Percentiles rank a stretch among this genome's conserved stretches.
Evolutionary conservation across 208 protist genomes (phyloP).

Genomic region (Acanthamoeba sp.): DNA sequence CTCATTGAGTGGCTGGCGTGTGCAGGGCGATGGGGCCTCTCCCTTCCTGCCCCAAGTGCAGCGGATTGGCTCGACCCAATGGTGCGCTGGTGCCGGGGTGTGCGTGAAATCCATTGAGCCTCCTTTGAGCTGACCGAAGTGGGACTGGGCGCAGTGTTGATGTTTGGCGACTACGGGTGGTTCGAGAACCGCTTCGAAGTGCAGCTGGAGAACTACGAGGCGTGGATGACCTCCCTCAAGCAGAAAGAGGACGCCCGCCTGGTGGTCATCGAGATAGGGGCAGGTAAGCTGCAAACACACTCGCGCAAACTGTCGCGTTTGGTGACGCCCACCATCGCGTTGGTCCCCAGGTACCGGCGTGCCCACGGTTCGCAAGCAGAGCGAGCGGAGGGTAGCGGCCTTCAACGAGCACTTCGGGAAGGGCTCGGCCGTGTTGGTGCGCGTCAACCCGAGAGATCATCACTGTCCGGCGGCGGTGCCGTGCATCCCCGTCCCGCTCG

Average conservation of each 20-base stretch:
- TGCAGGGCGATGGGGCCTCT: background rate
- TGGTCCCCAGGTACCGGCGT: background rate
- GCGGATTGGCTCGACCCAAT: background rate
- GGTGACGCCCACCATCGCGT: too few species aligned
- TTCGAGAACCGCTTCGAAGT: background rate
- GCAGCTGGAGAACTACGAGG: background rate
- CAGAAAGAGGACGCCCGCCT: background rate
- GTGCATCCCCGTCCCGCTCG: background rate
- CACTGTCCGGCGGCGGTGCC: background rate
- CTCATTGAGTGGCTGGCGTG: too few species aligned
- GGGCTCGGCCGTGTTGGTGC: background rate
- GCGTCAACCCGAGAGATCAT: background rate
- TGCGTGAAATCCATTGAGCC: too few species aligned
- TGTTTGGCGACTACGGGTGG: slow-evolving; percentile 13
- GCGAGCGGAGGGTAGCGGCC: background rate
- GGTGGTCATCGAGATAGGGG: background rate
- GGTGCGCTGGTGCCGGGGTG: too few species aligned
- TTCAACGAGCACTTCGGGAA: background rate
- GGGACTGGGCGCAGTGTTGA: background rate
- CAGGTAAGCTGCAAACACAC: background rate
- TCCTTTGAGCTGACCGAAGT: too few species aligned
- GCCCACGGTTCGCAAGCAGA: background rate
- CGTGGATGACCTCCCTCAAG: background rate
- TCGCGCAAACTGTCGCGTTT: too few species aligned
- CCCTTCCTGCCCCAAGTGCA: background rate